phyloP scores from a whole-genome alignment of 805 yeast genomes.

The Kodamaea nitidulidarum region DNA sequence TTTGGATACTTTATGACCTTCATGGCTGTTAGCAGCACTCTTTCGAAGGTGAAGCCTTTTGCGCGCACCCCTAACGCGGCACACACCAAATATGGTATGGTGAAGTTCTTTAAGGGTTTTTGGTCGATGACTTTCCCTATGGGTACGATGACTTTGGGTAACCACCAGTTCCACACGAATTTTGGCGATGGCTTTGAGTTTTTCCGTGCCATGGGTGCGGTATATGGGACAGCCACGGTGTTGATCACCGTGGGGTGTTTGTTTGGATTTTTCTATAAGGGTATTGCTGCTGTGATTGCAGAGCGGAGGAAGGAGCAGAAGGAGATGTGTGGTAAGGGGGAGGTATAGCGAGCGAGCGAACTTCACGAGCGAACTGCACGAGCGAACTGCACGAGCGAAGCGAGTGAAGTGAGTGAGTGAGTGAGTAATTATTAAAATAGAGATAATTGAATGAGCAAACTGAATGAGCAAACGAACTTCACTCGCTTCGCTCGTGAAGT shows the following conservation, averaged over 20 bases:
- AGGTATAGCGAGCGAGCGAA: too few relatives aligned
- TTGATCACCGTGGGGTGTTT: constrained; percentile 36
- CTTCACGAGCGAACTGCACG: too few relatives aligned
- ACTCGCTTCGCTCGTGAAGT: too few relatives aligned
- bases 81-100: constrained; percentile 18
- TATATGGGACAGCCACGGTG: constrained; percentile 54
- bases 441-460: too few relatives aligned
- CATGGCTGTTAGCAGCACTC: constrained; percentile 30
- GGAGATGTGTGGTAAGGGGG: too few relatives aligned
- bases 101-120: constrained; percentile 25
- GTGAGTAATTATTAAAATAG: too few relatives aligned
- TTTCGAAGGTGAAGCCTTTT: constrained; percentile 43
- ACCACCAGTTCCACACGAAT: constrained; percentile 41
- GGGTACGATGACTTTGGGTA: constrained; percentile 66
- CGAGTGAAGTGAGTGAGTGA: too few relatives aligned
- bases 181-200: constrained; percentile 40
- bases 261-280: constrained; percentile 23
- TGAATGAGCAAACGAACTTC: too few relatives aligned
- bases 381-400: too few relatives aligned
- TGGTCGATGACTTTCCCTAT: constrained; percentile 91
- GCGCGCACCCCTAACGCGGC: constrained; percentile 24
- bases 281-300: background rate
- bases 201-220: constrained; percentile 58
- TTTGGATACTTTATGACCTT: constrained; percentile 53
- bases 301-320: too few relatives aligned